phyloP scores from a whole-genome alignment of 768 basidiomycete species.

The Xerocomus potaroensis region DNA sequence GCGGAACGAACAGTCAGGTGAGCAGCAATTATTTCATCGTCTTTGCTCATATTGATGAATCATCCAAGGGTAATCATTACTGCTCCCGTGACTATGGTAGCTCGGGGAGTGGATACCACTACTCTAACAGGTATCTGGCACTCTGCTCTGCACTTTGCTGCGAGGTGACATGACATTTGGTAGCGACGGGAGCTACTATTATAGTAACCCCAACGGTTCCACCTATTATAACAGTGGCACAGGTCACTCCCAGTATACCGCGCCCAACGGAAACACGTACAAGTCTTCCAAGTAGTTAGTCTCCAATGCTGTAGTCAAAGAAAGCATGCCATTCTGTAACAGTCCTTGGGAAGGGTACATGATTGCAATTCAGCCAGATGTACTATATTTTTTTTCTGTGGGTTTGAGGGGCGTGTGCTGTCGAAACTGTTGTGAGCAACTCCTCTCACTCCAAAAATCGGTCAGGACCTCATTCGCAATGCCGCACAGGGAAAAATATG shows the following conservation, averaged over 20 bases:
- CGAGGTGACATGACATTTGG: neutral
- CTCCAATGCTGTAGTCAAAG: too few species aligned
- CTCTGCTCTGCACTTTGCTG: neutral
- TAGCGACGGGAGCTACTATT: constrained; percentile 60
- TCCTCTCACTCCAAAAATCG: too few species aligned
- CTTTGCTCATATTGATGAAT: neutral
- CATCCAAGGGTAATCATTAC: constrained; percentile 56
- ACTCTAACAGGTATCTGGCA: constrained; percentile 49
- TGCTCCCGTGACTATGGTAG: constrained; percentile 47
- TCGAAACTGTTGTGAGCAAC: too few species aligned
- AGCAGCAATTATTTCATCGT: constrained; percentile 4
- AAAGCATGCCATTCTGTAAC: too few species aligned
- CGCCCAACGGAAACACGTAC: constrained; percentile 35
- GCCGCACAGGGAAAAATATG: too few species aligned
- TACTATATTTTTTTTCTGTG: too few species aligned
- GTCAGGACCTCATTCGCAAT: too few species aligned
- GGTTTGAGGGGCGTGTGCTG: too few species aligned
- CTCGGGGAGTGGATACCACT: constrained; percentile 50
- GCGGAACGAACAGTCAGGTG: constrained; percentile 52
- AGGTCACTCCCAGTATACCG: constrained; percentile 49
- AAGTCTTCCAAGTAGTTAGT: constrained; percentile 30
- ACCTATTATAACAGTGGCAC: constrained; percentile 53
- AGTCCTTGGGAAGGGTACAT: too few species aligned
- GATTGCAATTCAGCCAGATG: too few species aligned
- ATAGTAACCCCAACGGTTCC: constrained; percentile 55